Evolutionary conservation across 129 eudicot species (phyloP).

Genomic region (Flaveria linearis): DNA sequence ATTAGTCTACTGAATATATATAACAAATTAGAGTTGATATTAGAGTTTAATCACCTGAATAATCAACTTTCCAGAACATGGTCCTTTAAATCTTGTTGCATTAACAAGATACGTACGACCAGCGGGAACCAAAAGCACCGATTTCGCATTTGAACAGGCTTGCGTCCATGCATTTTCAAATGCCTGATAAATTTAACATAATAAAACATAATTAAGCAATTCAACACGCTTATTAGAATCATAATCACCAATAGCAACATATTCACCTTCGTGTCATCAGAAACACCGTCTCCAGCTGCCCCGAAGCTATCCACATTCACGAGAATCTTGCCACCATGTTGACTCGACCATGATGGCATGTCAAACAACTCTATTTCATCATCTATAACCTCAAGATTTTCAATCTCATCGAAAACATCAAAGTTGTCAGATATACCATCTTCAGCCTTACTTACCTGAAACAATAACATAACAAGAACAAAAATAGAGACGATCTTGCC

Average conservation of each 20-base stretch:
- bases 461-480: conserved; percentile 46
- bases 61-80: conserved; percentile 67
- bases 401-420: conserved; percentile 41
- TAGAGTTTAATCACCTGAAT: conserved; percentile 55
- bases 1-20: not conserved
- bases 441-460: conserved; percentile 38
- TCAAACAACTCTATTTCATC: conserved; percentile 54
- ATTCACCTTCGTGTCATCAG: conserved; percentile 45
- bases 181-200: conserved; percentile 28
- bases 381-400: conserved; percentile 47
- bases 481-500: conserved; percentile 45
- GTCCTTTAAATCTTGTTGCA: conserved; percentile 88
- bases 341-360: conserved; percentile 53
- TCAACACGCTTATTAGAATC: not conserved
- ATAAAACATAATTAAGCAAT: not conserved
- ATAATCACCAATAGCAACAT: too few species aligned
- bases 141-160: conserved; percentile 71
- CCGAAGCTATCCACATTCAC: conserved; percentile 45
- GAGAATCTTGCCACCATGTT: conserved; percentile 46
- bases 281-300: conserved; percentile 44
- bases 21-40: not conserved
- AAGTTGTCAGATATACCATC: conserved; percentile 41
- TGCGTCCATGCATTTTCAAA: conserved; percentile 45
- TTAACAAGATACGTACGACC: conserved; percentile 84
- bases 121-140: conserved; percentile 81